Percentiles rank a stretch among this genome's conserved stretches.
Conservation (phyloP, 345 rosid species). For the Luvunga scandens region DNA sequence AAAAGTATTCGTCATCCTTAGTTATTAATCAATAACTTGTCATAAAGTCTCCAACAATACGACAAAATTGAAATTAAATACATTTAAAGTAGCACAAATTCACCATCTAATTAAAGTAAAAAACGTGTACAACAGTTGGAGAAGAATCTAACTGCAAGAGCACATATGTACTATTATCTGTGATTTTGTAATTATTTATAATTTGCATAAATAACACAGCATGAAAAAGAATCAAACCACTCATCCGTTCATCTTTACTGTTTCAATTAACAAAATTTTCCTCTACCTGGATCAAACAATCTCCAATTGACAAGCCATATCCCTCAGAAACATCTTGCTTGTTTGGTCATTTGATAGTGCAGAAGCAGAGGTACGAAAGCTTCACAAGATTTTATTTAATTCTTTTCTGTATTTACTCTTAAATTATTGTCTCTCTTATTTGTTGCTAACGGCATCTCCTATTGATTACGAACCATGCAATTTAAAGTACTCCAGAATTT, state of each 20-base stretch:
- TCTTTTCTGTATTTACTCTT: background rate
- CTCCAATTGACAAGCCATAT: background rate
- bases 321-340: background rate
- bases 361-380: slow-evolving; percentile 4
- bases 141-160: background rate
- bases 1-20: background rate
- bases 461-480: background rate
- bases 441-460: background rate
- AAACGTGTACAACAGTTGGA: background rate
- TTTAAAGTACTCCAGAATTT: background rate
- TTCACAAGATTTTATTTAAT: background rate
- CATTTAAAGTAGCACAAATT: background rate
- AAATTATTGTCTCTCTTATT: background rate
- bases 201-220: background rate
- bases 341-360: background rate
- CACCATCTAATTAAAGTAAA: background rate
- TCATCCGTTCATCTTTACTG: background rate
- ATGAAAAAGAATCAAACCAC: background rate
- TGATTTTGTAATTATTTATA: background rate
- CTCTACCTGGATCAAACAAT: background rate
- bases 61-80: slow-evolving; percentile 1
- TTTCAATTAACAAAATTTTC: background rate
- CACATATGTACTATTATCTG: background rate
- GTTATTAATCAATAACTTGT: background rate
- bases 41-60: background rate